These are phyloP conservation scores for Adiantum capillusveneris DNA, from an alignment of 75 land plant genomes.

Conservation along the genomic window DNA sequence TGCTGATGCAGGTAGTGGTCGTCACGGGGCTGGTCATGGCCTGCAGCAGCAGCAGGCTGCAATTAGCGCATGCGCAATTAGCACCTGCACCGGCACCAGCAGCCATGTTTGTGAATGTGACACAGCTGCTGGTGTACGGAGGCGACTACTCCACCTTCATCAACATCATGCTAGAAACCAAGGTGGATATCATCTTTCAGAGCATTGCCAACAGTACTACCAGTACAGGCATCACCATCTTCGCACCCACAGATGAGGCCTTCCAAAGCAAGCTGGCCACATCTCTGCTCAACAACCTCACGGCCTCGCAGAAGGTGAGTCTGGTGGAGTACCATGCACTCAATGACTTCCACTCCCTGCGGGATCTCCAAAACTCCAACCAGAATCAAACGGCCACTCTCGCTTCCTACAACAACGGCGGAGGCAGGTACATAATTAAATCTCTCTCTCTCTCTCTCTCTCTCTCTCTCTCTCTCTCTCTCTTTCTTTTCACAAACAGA, in stretches of 20 bases:
- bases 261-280: conserved; percentile 33
- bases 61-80: too few relatives aligned
- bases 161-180: conserved; percentile 17
- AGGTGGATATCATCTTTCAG: conserved; percentile 34
- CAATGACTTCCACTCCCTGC: conserved; percentile 22
- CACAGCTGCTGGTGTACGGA: conserved; percentile 25
- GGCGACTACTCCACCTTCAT: conserved; percentile 28
- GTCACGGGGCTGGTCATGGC: too few relatives aligned
- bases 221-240: conserved; percentile 32
- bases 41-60: too few relatives aligned
- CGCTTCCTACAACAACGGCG: conserved; percentile 8
- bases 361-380: conserved; percentile 20
- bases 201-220: conserved; percentile 18
- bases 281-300: conserved; percentile 20
- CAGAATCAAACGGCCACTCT: conserved; percentile 22
- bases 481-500: too few relatives aligned
- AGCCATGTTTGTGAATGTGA: conserved; percentile 12
- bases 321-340: conserved; percentile 33
- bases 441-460: too few relatives aligned
- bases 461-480: too few relatives aligned
- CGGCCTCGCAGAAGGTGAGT: conserved; percentile 17
- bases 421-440: too few relatives aligned
- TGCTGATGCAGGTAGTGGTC: too few relatives aligned
- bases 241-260: conserved; percentile 58
- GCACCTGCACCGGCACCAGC: conserved; percentile 1